These are phyloP conservation scores for Candida boidinii DNA, from an alignment of 805 yeast genomes.

Conservation along the genomic window DNA sequence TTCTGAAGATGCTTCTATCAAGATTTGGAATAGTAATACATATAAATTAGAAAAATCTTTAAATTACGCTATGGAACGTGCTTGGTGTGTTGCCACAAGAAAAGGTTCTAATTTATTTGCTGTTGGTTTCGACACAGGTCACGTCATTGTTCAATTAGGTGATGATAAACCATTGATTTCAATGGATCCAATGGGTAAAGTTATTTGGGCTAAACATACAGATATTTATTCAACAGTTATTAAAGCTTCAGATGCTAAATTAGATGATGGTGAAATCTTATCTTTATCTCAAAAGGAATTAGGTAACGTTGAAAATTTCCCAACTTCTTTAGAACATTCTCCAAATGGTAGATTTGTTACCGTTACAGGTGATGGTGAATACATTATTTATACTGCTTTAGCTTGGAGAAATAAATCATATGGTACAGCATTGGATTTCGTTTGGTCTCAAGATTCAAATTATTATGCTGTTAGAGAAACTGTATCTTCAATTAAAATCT, in stretches of 20 bases:
- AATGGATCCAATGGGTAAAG: slow-evolving; percentile 87
- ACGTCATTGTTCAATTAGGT: slow-evolving; percentile 81
- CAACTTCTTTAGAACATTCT: slow-evolving; percentile 79
- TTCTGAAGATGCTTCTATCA: slow-evolving; percentile 90
- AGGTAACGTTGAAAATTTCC: slow-evolving; percentile 91
- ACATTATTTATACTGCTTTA: slow-evolving; percentile 88
- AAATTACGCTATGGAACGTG: slow-evolving; percentile 88
- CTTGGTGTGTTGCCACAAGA: slow-evolving; percentile 86
- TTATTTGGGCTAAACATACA: slow-evolving; percentile 84
- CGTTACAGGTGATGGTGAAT: slow-evolving; percentile 97
- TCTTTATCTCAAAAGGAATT: slow-evolving; percentile 79
- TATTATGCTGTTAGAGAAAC: slow-evolving; percentile 77
- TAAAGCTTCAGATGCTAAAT: slow-evolving; percentile 53
- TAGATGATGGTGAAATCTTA: slow-evolving; percentile 74
- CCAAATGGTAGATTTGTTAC: slow-evolving; percentile 97
- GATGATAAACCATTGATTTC: slow-evolving; percentile 91
- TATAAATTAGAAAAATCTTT: slow-evolving; percentile 89
- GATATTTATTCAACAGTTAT: slow-evolving; percentile 83
- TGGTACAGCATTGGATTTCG: slow-evolving; percentile 85
- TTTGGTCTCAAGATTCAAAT: slow-evolving; percentile 90
- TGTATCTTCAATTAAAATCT: slow-evolving; percentile 55
- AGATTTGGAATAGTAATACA: slow-evolving; percentile 92
- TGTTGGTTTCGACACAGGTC: slow-evolving; percentile 92
- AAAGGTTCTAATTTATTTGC: slow-evolving; percentile 74
- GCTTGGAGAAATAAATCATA: slow-evolving; percentile 97